Percentiles rank a stretch among this genome's conserved stretches.
Evolutionary conservation across 768 basidiomycete genomes (phyloP).

Genomic region (Rossbeevera mucosa): DNA sequence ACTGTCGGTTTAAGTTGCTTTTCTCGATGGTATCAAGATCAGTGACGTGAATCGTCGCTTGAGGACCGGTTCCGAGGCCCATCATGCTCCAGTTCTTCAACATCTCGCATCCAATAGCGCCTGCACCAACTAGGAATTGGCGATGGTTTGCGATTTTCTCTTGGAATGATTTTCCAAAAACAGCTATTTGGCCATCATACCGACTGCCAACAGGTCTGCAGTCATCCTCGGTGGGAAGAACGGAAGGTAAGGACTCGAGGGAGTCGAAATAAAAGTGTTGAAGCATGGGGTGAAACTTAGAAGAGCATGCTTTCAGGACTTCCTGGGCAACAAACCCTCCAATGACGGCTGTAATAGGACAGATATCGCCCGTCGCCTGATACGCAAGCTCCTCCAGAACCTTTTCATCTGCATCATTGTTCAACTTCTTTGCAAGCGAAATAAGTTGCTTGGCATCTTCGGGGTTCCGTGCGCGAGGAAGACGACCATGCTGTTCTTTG

Average conservation of each 20-base stretch:
- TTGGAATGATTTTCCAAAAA: constrained; percentile 93
- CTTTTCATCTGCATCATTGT: constrained; percentile 75
- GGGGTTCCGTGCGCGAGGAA: constrained; percentile 79
- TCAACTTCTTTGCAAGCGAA: constrained; percentile 71
- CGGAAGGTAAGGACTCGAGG: constrained; percentile 82
- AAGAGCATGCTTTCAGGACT: constrained; percentile 92
- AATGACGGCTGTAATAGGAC: constrained; percentile 88
- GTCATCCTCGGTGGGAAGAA: constrained; percentile 75
- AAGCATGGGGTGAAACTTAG: constrained; percentile 95
- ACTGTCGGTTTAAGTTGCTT: constrained; percentile 96
- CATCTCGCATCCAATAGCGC: constrained; percentile 99
- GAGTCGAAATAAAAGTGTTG: constrained; percentile 98
- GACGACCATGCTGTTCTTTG: constrained; percentile 52
- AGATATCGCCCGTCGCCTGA: constrained; percentile 86
- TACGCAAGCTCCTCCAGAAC: constrained; percentile 79
- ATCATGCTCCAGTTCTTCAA: constrained; percentile 99
- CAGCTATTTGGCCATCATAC: constrained; percentile 93
- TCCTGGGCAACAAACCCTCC: constrained; percentile 99
- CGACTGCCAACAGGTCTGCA: constrained; percentile 77
- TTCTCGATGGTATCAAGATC: constrained; percentile 99
- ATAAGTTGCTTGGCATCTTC: constrained; percentile 76
- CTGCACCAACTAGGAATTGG: constrained; percentile 97
- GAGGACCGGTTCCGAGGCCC: constrained; percentile 77
- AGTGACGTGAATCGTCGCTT: constrained; percentile 86
- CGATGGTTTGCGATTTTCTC: constrained; percentile 83